Conservation (phyloP, 2,329 filamentous ascomycete species). For the Neophaeococcomyces mojaviensis region DNA sequence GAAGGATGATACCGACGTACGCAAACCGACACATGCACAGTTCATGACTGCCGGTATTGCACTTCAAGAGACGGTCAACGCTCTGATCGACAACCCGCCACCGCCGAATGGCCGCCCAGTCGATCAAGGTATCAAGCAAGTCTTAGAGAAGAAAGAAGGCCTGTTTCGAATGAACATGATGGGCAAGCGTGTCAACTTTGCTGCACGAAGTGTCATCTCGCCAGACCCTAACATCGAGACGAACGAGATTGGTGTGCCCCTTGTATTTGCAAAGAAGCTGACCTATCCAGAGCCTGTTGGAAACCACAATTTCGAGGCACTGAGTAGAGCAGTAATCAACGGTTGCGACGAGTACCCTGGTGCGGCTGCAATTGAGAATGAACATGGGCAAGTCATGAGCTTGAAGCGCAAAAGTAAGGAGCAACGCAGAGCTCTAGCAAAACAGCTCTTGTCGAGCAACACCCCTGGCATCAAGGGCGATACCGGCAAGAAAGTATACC, state of each 20-base stretch:
- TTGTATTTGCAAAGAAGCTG: conserved; percentile 93
- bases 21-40: conserved; percentile 62
- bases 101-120: conserved; percentile 69
- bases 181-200: conserved; percentile 99
- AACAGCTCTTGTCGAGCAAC: conserved; percentile 82
- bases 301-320: conserved; percentile 89
- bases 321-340: conserved; percentile 94
- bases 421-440: conserved; percentile 81
- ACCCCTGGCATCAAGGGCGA: conserved; percentile 65
- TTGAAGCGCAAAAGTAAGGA: conserved; percentile 80
- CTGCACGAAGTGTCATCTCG: conserved; percentile 93
- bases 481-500: conserved; percentile 90
- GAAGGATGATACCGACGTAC: conserved; percentile 39
- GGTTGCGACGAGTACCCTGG: conserved; percentile 91
- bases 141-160: conserved; percentile 96
- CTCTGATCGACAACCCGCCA: conserved; percentile 84
- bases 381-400: conserved; percentile 84
- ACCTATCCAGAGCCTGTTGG: conserved; percentile 97
- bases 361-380: conserved; percentile 88
- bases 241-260: conserved; percentile 95
- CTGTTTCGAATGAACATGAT: conserved; percentile 99
- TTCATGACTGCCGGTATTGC: conserved; percentile 68
- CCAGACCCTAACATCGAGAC: conserved; percentile 98
- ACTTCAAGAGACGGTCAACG: conserved; percentile 83
- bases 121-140: conserved; percentile 94